Base-by-base conservation (phyloP, 768 basidiomycete genomes). In the Mrakia frigida region DNA sequence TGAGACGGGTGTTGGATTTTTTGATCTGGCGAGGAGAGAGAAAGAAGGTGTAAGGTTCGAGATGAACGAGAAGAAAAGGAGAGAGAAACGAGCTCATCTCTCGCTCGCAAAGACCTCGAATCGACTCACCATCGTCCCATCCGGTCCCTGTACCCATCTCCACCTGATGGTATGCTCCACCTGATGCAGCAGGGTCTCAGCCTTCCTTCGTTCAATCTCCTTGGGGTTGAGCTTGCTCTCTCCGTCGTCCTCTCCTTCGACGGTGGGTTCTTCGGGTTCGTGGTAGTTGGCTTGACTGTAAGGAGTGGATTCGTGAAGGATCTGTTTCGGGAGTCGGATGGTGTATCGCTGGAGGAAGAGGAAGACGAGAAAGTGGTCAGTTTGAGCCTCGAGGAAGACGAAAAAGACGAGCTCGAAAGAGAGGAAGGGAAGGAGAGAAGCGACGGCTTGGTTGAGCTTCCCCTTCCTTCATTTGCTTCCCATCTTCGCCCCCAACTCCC, bases 81-180 rank as follows among this genome's bases (percentile, higher is more conserved):
- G 16, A 18, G 50, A 5, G 16, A 52, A 14, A 18, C 6, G 11
- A 50, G 46, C 9, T 28, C 56, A 18, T 25, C 53, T 28, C 56
- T 2, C 25, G 16, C 52, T 53, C 52, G 56, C 59, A 53, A 63
- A 59, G 18, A n/a, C 14, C 87, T 1, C 0, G 11, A 25, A 14
- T n/a, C 7, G 59, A 74, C 92, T 85, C 81, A 95, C 95, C 80
- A 92, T 90, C 81, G 88, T 85, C 9, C 90, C 92, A 56, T 86
- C 85, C 75, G 87, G 87, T 79, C 92, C 91, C 82, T 91, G 91
- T 0, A 87, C 86, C 97, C 97, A 99, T 80, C 90, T 89, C 97
- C 97, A 99, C 53, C 97, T 88, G 28, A 98, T 87, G 7, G 94
- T 95, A 83, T 97, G 97, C 85, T 94, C 92, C 11, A 97, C 92